These are phyloP conservation scores for Lepidium aucheri DNA, from an alignment of 345 rosid species.

Conservation along the genomic window DNA sequence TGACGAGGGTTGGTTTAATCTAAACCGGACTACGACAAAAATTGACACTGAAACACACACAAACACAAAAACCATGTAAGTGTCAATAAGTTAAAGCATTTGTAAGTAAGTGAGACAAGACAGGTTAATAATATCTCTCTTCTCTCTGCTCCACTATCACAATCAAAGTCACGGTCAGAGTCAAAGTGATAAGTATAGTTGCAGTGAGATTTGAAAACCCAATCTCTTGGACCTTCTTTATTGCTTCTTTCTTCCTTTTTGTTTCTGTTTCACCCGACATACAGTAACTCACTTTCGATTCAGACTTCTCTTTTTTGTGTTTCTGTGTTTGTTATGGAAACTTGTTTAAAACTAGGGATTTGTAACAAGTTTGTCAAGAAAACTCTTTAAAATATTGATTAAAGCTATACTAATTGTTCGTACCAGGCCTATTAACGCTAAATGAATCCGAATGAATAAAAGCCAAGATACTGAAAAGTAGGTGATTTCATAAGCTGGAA, in stretches of 20 bases:
- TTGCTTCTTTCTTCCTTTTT: constrained; percentile 16
- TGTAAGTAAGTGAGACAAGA: constrained; percentile 30
- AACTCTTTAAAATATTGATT: not conserved
- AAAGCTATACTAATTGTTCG: not conserved
- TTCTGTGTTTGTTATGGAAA: not conserved
- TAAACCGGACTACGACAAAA: not conserved
- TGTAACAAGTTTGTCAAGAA: not conserved
- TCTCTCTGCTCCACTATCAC: constrained; percentile 19
- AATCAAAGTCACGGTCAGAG: constrained; percentile 20
- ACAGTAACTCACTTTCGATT: constrained; percentile 4
- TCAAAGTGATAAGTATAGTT: constrained; percentile 16
- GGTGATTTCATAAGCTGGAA: no score
- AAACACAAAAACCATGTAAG: constrained; percentile 14
- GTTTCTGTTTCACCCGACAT: constrained; percentile 23
- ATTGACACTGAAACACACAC: constrained; percentile 28
- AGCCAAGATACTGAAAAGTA: no score
- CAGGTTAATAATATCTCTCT: constrained; percentile 14
- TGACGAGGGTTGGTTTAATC: constrained; percentile 11
- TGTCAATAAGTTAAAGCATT: constrained; percentile 9
- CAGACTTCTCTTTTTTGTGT: not conserved
- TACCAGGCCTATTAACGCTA: not conserved
- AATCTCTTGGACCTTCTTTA: constrained; percentile 19
- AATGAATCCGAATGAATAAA: no score
- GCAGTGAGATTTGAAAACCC: constrained; percentile 16
- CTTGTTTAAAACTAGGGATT: not conserved